Evolutionary conservation across 345 rosid species (phyloP).

Genomic region (Rubroshorea leprosula): DNA sequence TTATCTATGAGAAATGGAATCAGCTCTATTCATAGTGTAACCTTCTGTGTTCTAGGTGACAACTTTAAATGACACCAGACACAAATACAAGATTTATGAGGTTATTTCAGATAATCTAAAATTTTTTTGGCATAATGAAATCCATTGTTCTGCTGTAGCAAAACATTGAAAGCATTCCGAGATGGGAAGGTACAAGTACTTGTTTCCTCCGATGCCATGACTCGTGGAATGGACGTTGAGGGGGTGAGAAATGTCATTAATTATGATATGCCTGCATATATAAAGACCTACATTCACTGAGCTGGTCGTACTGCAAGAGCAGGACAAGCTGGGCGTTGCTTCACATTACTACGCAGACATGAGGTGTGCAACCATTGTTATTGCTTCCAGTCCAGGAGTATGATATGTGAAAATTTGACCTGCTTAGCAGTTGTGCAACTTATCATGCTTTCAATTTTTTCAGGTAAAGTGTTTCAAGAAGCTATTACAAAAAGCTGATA

Average conservation of each 20-base stretch:
- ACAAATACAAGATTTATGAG: not conserved
- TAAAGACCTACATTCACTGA: slow-evolving; percentile 86
- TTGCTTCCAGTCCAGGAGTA: not conserved
- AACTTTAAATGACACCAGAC: not conserved
- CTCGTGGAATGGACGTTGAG: slow-evolving; percentile 96
- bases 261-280: slow-evolving; percentile 74
- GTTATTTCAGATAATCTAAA: slow-evolving; percentile 3
- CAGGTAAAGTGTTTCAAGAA: slow-evolving; percentile 77
- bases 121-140: too few relatives aligned
- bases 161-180: slow-evolving; percentile 71
- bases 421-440: not conserved
- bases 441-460: slow-evolving; percentile 16
- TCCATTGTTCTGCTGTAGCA: slow-evolving; percentile 44
- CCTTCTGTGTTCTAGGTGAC: too few relatives aligned
- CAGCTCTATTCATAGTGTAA: too few relatives aligned
- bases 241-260: slow-evolving; percentile 84
- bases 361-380: slow-evolving; percentile 34
- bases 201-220: slow-evolving; percentile 90
- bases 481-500: slow-evolving; percentile 66
- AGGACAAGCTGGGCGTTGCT: slow-evolving; percentile 77
- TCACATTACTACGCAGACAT: slow-evolving; percentile 63
- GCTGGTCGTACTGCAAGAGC: slow-evolving; percentile 99
- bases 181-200: slow-evolving; percentile 83
- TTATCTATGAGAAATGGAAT: not conserved
- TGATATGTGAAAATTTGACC: not conserved